Percentiles rank a stretch among this genome's conserved stretches.
Evolutionary conservation across 345 rosid genomes (phyloP).

Genomic region (Camelina laxa): DNA sequence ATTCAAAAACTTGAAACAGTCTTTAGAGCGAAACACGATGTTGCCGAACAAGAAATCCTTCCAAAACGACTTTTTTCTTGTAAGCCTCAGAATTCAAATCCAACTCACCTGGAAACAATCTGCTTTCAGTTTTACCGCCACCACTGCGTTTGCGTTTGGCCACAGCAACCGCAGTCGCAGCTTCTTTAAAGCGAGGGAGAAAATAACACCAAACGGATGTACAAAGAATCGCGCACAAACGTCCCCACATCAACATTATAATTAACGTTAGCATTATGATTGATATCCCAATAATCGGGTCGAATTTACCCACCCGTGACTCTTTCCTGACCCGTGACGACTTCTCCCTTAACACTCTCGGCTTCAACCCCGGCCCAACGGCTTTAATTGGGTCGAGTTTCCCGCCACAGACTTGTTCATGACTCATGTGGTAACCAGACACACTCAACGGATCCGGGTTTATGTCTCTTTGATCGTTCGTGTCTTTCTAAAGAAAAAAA

Average conservation of each 20-base stretch:
- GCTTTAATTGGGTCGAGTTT: constrained; percentile 32
- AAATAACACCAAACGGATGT: constrained; percentile 64
- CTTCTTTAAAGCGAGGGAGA: constrained; percentile 47
- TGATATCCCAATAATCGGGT: constrained; percentile 61
- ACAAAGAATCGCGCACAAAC: constrained; percentile 68
- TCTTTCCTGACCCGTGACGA: constrained; percentile 36
- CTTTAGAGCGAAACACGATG: constrained; percentile 23
- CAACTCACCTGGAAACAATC: constrained; percentile 6
- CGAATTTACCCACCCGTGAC: constrained; percentile 40
- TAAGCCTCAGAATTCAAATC: constrained; percentile 56
- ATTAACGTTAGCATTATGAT: constrained; percentile 59
- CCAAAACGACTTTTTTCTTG: constrained; percentile 73
- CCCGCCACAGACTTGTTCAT: constrained; percentile 13
- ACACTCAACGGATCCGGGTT: constrained; percentile 33
- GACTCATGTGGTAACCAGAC: constrained; percentile 20
- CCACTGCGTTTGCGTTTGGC: constrained; percentile 38
- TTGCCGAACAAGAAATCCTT: constrained; percentile 62
- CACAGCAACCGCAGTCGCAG: background rate
- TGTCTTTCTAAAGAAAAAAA: background rate
- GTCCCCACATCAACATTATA: constrained; percentile 63
- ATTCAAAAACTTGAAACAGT: background rate
- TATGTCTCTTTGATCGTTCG: constrained; percentile 27
- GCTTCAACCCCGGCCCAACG: constrained; percentile 6
- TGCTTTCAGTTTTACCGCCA: background rate
- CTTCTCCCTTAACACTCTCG: background rate